phyloP scores from a whole-genome alignment of 2,329 filamentous ascomycete species.

The Aureobasidium sp. region DNA sequence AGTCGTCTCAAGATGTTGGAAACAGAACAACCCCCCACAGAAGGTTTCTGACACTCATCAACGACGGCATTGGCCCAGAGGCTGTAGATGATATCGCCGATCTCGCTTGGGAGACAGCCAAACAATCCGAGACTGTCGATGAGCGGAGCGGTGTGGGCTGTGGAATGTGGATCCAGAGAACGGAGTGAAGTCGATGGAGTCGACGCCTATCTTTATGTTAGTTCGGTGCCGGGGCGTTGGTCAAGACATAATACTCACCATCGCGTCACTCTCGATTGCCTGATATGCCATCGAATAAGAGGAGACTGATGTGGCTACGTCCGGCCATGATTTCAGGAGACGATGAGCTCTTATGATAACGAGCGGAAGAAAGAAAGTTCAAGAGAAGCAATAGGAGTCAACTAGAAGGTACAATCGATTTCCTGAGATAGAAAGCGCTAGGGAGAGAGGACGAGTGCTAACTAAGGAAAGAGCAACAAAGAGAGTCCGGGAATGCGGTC shows the following conservation, averaged over 20 bases:
- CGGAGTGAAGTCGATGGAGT: not conserved
- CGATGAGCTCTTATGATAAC: not conserved
- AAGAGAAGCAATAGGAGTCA: not conserved
- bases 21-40: not conserved
- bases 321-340: not conserved
- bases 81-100: not conserved
- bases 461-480: not conserved
- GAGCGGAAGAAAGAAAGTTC: not conserved
- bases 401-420: not conserved
- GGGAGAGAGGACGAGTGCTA: not conserved
- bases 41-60: not conserved
- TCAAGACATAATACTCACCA: not conserved
- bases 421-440: not conserved
- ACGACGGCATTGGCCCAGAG: not conserved
- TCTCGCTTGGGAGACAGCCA: not conserved
- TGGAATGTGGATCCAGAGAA: no score
- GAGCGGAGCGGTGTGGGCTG: not conserved
- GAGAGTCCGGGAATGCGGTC: not conserved
- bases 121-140: not conserved
- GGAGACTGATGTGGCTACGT: not conserved
- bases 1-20: not conserved
- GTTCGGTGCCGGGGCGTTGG: not conserved
- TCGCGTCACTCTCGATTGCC: not conserved
- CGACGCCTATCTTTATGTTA: not conserved
- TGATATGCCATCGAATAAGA: not conserved